A percentile compares a stretch with the other conserved stretches of the same genome.
Evolutionary conservation across 768 basidiomycete species (phyloP).

Genomic region (Russula compacta): DNA sequence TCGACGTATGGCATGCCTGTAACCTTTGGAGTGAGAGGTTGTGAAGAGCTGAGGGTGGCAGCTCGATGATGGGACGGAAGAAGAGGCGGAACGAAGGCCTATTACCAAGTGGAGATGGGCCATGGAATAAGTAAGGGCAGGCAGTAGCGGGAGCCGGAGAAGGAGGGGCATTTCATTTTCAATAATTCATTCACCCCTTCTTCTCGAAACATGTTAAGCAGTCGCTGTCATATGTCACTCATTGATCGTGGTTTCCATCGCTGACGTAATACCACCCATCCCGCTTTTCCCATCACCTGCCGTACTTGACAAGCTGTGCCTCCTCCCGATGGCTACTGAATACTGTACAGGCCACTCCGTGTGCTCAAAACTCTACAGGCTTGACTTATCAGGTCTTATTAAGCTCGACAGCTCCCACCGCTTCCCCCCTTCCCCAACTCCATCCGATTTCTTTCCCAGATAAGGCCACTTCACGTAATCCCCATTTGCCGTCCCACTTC

Average conservation of each 20-base stretch:
- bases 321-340: too few relatives aligned
- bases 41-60: neutral
- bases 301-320: too few relatives aligned
- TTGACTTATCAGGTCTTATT: neutral
- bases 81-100: neutral
- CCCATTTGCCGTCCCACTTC: slow-evolving; percentile 16
- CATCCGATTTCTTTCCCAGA: slow-evolving; percentile 5
- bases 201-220: too few relatives aligned
- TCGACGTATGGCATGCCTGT: slow-evolving; percentile 21
- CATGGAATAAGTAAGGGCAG: neutral
- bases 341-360: too few relatives aligned
- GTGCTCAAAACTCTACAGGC: too few relatives aligned
- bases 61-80: neutral
- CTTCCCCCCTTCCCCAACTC: slow-evolving; percentile 1
- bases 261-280: too few relatives aligned
- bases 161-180: neutral
- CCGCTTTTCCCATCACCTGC: too few relatives aligned
- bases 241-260: too few relatives aligned
- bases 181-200: neutral
- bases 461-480: slow-evolving; percentile 6
- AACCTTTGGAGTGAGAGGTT: neutral
- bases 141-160: neutral
- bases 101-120: neutral
- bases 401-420: neutral
- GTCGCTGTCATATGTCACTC: too few relatives aligned